A percentile compares a stretch with the other conserved stretches of the same genome.
Conservation (phyloP, 495 filamentous ascomycete species). For the Entonaema liquescens region DNA sequence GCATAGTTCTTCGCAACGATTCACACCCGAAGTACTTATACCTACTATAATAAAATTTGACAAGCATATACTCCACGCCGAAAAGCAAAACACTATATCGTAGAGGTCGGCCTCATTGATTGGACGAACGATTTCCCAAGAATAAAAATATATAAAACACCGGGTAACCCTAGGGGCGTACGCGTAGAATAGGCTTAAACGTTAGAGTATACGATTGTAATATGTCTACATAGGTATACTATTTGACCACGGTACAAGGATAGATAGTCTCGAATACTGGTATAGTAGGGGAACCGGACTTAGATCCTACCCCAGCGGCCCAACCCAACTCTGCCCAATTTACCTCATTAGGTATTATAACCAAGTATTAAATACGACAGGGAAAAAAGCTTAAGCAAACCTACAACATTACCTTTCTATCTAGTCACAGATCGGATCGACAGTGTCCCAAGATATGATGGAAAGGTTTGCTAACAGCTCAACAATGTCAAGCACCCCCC, state of each 20-base stretch:
- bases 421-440: neutral
- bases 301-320: neutral
- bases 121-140: neutral
- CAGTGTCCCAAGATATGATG: neutral
- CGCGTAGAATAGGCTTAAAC: neutral
- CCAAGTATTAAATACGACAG: neutral
- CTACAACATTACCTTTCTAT: neutral
- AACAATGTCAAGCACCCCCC: neutral
- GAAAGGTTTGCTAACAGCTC: conserved; percentile 23
- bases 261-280: neutral
- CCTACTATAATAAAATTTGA: neutral
- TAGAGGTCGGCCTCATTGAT: neutral
- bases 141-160: neutral
- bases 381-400: conserved; percentile 8
- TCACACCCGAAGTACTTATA: neutral
- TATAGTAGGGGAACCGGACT: conserved; percentile 1
- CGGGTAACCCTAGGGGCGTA: neutral
- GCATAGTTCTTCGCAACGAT: conserved; percentile 2
- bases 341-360: conserved; percentile 1
- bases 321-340: conserved; percentile 25
- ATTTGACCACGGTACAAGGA: neutral
- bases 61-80: neutral
- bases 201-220: neutral
- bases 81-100: neutral
- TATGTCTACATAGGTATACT: neutral